phyloP scores from a whole-genome alignment of 768 basidiomycete species.

The Melanogaster broomeanus region DNA sequence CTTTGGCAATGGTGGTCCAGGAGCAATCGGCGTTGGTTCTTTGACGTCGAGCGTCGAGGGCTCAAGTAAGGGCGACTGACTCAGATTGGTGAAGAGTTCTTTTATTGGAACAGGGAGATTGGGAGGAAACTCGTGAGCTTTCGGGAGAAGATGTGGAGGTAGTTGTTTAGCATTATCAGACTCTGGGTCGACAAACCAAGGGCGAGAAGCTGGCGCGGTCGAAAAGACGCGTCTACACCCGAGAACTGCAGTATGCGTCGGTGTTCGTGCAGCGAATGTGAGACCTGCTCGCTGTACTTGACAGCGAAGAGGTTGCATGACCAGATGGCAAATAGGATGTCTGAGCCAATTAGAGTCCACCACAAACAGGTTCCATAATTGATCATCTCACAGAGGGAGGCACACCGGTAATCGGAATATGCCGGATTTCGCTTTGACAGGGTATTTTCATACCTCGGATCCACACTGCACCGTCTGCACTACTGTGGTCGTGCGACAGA shows the following conservation, averaged over 20 bases:
- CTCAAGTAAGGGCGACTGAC: conserved; percentile 70
- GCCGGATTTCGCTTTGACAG: conserved; percentile 10
- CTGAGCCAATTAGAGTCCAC: conserved; percentile 4
- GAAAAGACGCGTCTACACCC: conserved; percentile 12
- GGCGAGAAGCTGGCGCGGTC: conserved; percentile 23
- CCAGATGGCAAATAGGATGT: not conserved
- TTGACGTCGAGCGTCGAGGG: conserved; percentile 54
- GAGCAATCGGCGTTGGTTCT: conserved; percentile 47
- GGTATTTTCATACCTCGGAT: conserved; percentile 24
- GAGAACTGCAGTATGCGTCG: not conserved
- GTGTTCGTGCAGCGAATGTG: not conserved
- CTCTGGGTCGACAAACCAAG: conserved; percentile 71
- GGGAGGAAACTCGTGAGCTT: conserved; percentile 41
- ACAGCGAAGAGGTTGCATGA: conserved; percentile 24
- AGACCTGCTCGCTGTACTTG: conserved; percentile 5
- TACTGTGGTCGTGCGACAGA: no score
- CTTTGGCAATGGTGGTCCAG: conserved; percentile 63
- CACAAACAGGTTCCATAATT: no score
- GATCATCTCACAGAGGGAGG: not conserved
- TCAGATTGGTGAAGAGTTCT: conserved; percentile 57
- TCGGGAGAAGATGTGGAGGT: conserved; percentile 28
- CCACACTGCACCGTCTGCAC: no score
- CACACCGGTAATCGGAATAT: conserved; percentile 9
- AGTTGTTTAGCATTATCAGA: conserved; percentile 17
- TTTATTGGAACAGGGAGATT: conserved; percentile 54